These are phyloP conservation scores for Penicillium verhagenii DNA, from an alignment of 495 filamentous ascomycete species.

Conservation along the genomic window DNA sequence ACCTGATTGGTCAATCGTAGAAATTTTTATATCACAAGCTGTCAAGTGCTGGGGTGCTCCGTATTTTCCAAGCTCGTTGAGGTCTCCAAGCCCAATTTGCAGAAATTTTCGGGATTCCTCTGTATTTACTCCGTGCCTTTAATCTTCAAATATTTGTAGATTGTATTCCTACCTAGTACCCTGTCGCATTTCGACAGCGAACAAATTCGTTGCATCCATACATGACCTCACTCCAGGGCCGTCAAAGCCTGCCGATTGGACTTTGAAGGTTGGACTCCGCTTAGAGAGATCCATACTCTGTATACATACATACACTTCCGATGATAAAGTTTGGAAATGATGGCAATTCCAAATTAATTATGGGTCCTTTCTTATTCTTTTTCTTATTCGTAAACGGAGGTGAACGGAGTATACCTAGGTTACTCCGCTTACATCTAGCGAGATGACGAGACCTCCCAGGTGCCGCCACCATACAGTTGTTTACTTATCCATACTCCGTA, in stretches of 20 bases:
- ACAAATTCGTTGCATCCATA: slow-evolving; percentile 12
- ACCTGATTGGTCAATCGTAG: neutral
- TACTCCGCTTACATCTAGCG: neutral
- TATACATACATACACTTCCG: neutral
- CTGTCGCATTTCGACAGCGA: slow-evolving; percentile 15
- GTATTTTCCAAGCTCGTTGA: too few species aligned
- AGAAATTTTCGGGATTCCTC: too few species aligned
- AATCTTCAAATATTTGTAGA: too few species aligned
- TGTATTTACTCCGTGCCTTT: too few species aligned
- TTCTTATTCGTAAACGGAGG: neutral
- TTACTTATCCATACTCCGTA: too few species aligned
- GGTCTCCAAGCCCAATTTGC: too few species aligned
- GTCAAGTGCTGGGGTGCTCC: too few species aligned
- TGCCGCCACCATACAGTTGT: too few species aligned
- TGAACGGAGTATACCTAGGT: too few species aligned
- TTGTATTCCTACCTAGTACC: too few species aligned
- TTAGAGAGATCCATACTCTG: neutral
- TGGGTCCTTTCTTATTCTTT: neutral
- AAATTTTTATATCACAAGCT: neutral
- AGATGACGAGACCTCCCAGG: neutral
- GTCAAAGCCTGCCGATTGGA: slow-evolving; percentile 12
- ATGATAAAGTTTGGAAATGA: slow-evolving; percentile 1
- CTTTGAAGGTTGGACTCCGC: slow-evolving; percentile 9
- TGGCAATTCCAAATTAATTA: slow-evolving; percentile 6
- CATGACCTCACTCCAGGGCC: slow-evolving; percentile 6